These are phyloP conservation scores for Suillus luteus DNA, from an alignment of 768 basidiomycete species.

Conservation along the genomic window DNA sequence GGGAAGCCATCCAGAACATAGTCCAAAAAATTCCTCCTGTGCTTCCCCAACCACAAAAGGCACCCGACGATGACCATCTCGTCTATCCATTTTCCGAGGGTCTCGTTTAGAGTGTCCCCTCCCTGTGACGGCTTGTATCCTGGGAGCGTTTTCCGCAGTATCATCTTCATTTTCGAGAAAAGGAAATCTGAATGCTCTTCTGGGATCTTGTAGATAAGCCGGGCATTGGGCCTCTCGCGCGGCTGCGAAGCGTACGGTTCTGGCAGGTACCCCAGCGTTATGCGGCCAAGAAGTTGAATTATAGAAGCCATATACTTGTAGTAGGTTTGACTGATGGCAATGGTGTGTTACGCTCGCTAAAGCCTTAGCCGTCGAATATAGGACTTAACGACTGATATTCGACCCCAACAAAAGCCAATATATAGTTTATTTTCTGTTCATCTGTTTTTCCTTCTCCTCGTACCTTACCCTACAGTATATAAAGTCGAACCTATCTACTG, in stretches of 20 bases:
- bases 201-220: slow-evolving; percentile 8
- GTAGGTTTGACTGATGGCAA: not conserved
- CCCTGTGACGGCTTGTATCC: slow-evolving; percentile 8
- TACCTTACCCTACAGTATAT: too few species aligned
- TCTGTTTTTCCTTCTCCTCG: too few species aligned
- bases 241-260: slow-evolving; percentile 4
- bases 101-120: not conserved
- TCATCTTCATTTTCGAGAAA: slow-evolving; percentile 6
- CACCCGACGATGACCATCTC: slow-evolving; percentile 13
- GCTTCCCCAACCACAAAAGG: slow-evolving; percentile 13
- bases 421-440: too few species aligned
- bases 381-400: too few species aligned
- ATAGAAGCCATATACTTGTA: not conserved
- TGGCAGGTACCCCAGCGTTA: slow-evolving; percentile 4
- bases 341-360: too few species aligned
- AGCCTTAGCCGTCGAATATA: too few species aligned
- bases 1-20: not conserved
- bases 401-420: too few species aligned
- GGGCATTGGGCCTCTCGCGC: slow-evolving; percentile 9
- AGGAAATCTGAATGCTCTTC: slow-evolving; percentile 8
- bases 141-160: not conserved
- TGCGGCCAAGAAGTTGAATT: not conserved
- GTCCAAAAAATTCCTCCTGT: slow-evolving; percentile 12
- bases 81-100: not conserved
- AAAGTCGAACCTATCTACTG: too few species aligned